These are phyloP conservation scores for Suillus sp. DNA, from an alignment of 768 basidiomycete species.

Conservation along the genomic window DNA sequence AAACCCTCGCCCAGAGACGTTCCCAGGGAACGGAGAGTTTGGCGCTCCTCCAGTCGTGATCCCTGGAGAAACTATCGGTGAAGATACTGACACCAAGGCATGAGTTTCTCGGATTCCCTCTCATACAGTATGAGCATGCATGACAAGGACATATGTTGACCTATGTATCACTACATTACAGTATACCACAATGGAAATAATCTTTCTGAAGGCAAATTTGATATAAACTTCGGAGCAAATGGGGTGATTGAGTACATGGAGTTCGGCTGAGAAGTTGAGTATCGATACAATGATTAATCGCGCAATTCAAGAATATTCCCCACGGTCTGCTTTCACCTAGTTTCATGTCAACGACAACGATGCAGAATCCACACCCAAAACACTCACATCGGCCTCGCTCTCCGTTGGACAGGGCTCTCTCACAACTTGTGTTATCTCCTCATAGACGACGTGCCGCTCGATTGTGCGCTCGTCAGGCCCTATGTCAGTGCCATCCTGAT, in stretches of 20 bases:
- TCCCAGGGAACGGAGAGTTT: constrained; percentile 32
- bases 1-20: constrained; percentile 22
- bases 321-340: constrained; percentile 7
- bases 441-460: constrained; percentile 18
- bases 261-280: not conserved
- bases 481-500: constrained; percentile 18
- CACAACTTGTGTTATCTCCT: constrained; percentile 14
- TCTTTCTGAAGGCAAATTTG: not conserved
- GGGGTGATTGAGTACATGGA: not conserved
- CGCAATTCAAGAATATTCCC: constrained; percentile 4
- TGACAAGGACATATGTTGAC: not conserved
- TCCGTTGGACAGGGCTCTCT: constrained; percentile 9
- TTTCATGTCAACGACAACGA: not conserved
- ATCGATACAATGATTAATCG: not conserved
- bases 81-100: constrained; percentile 12
- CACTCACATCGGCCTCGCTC: constrained; percentile 23
- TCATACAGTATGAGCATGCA: not conserved
- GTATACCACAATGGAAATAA: not conserved
- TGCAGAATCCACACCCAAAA: not conserved
- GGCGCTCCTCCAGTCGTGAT: constrained; percentile 29
- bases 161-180: not conserved
- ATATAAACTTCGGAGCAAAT: not conserved
- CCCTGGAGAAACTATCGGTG: constrained; percentile 31
- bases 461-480: constrained; percentile 30
- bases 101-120: no score